Percentiles rank a stretch among this genome's conserved stretches.
phyloP scores from a whole-genome alignment of 78 protist genomes.

The Speleostelium caveatum region DNA sequence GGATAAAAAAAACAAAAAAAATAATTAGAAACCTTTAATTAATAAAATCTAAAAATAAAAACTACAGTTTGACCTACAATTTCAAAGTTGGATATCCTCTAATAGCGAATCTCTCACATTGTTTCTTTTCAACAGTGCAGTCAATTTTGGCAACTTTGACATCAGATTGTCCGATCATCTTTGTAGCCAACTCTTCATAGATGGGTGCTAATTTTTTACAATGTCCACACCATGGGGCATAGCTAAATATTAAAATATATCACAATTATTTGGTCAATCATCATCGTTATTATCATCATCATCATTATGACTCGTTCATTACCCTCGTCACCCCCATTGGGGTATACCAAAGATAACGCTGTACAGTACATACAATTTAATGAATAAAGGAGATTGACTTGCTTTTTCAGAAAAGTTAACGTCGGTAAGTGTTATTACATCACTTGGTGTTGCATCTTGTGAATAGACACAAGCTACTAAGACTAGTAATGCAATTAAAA shows the following conservation, averaged over 20 bases:
- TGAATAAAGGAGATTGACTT: constrained; percentile 15
- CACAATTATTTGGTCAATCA: no score
- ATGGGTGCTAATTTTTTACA: constrained; percentile 91
- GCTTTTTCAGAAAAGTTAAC: constrained; percentile 9
- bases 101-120: constrained; percentile 13
- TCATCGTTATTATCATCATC: no score
- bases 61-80: neutral
- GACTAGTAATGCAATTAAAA: neutral
- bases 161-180: neutral
- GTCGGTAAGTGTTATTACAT: constrained; percentile 34
- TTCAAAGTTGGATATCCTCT: constrained; percentile 75
- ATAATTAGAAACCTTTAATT: no score
- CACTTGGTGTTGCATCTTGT: constrained; percentile 7
- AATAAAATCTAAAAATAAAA: neutral
- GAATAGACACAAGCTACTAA: no score
- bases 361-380: constrained; percentile 92
- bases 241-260: no score
- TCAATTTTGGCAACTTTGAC: constrained; percentile 77
- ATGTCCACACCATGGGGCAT: constrained; percentile 94
- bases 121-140: constrained; percentile 22
- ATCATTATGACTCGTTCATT: no score
- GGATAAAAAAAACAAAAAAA: no score
- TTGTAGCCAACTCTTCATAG: constrained; percentile 81
- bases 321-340: no score
- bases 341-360: no score